Evolutionary conservation across 805 yeast species (phyloP), one percentile per base, ranked within the genome.

Genomic region (Starmerella sp.): DNA sequence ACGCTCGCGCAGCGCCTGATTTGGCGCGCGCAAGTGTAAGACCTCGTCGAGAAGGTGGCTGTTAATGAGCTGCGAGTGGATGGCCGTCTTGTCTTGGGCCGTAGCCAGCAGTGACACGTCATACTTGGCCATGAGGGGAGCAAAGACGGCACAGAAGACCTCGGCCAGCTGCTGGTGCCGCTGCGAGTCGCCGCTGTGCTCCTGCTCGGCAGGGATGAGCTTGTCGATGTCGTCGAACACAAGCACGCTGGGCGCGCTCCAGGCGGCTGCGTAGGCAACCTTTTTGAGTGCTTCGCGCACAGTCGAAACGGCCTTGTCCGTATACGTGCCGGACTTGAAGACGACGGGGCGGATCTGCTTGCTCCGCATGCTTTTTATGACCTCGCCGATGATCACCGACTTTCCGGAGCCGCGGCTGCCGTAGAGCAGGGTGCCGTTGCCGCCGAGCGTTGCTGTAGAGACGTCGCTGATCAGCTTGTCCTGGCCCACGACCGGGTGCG

Each of bases 351-450:
- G 76, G 11, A 82, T 77, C 38, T 73, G 66, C 2, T 70, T 65
- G 1, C 66, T 51, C 8, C 64, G 56, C 6, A 85, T 63, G 9
- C 62, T 61, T 1, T 69, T 55, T 0, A 74, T 62, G 0, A 84
- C 65, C 30, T 75, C 70, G 4, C 73, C 67, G 14, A 81, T 63
- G 2, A 84, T 57, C 1, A 80, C 68, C 0, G 93, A 72, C 66
- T 91, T 91, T 0, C 97, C 97, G 57, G 87, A 77, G 0, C 96
- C 97, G 1, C 86, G 72, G 28, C 81, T 69, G 0, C 97, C 97
- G 60, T 80, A 76, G 0, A 90, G 63, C 53, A 88, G 69, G 0
- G 81, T 71, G 1, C 91, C 86, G 51, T 73, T 75, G 6, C 77
- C 77, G 42, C 75, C 67, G 6, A 72, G 63, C 3, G 82, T 62